Percentiles rank a stretch among this genome's conserved stretches.
Conservation (phyloP, 805 yeast genomes). For the Saturnispora gosingensis region DNA sequence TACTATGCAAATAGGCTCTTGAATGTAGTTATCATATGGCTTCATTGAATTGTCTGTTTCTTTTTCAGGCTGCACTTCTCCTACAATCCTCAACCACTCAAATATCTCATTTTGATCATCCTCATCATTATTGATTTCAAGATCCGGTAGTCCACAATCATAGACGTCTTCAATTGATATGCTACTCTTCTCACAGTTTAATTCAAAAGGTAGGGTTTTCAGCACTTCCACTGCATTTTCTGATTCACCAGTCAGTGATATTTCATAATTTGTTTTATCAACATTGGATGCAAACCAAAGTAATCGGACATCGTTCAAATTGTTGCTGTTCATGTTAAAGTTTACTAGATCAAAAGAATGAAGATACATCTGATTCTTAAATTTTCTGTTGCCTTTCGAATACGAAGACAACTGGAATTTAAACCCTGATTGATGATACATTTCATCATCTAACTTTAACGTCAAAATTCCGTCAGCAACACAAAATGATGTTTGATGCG, state of each 20-base stretch:
- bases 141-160: conserved; percentile 13
- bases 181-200: neutral
- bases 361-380: conserved; percentile 17
- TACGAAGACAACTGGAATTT: conserved; percentile 22
- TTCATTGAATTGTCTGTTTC: conserved; percentile 1
- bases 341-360: conserved; percentile 16
- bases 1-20: conserved; percentile 11
- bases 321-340: conserved; percentile 6
- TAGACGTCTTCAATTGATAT: conserved; percentile 8
- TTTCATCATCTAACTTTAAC: conserved; percentile 24
- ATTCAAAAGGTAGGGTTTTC: neutral
- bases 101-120: conserved; percentile 17
- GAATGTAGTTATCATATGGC: conserved; percentile 23
- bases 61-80: neutral
- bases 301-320: conserved; percentile 19
- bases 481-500: conserved; percentile 27
- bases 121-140: conserved; percentile 15
- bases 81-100: conserved; percentile 21
- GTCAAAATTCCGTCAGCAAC: conserved; percentile 21
- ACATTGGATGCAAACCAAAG: conserved; percentile 26
- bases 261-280: neutral
- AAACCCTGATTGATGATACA: conserved; percentile 28
- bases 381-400: conserved; percentile 19
- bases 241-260: conserved; percentile 4
- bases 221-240: neutral